These are phyloP conservation scores for Exophiala spinifera DNA, from an alignment of 2,329 filamentous ascomycete species.

Conservation along the genomic window DNA sequence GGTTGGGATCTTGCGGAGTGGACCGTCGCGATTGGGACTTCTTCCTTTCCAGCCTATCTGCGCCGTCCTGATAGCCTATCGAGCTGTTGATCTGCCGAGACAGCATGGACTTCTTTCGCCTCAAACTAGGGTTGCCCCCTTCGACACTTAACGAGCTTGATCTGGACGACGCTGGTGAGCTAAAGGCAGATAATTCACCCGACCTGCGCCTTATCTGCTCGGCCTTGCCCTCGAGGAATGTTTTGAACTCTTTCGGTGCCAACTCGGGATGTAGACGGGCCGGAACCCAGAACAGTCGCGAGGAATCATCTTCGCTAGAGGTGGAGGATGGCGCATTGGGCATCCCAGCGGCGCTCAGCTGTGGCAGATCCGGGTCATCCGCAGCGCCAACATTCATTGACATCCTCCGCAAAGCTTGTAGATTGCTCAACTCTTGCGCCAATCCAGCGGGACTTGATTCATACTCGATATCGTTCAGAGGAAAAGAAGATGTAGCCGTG, in stretches of 20 bases:
- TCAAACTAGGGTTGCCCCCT: constrained; percentile 55
- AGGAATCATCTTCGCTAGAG: constrained; percentile 77
- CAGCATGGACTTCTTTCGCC: constrained; percentile 92
- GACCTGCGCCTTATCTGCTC: constrained; percentile 84
- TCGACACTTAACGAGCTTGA: constrained; percentile 28
- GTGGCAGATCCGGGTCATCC: constrained; percentile 55
- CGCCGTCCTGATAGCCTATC: constrained; percentile 74
- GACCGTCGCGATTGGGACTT: constrained; percentile 58
- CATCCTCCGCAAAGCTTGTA: constrained; percentile 85
- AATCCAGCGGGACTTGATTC: constrained; percentile 87
- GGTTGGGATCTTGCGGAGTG: constrained; percentile 59
- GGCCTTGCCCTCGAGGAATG: constrained; percentile 88
- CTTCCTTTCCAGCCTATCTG: constrained; percentile 73
- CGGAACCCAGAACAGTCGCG: constrained; percentile 90
- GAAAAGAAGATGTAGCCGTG: constrained; percentile 60
- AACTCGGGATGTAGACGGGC: constrained; percentile 91
- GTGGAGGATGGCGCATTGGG: constrained; percentile 45
- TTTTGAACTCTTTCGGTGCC: constrained; percentile 93
- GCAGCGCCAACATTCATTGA: constrained; percentile 81
- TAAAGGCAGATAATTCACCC: constrained; percentile 64
- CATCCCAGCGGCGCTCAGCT: constrained; percentile 40
- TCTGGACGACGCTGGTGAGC: constrained; percentile 34
- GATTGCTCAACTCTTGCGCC: constrained; percentile 85
- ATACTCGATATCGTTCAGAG: constrained; percentile 80
- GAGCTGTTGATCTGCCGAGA: constrained; percentile 84